Evolutionary conservation across 108 stramenopile species (phyloP).

Genomic region (Skeletonema menzelii): DNA sequence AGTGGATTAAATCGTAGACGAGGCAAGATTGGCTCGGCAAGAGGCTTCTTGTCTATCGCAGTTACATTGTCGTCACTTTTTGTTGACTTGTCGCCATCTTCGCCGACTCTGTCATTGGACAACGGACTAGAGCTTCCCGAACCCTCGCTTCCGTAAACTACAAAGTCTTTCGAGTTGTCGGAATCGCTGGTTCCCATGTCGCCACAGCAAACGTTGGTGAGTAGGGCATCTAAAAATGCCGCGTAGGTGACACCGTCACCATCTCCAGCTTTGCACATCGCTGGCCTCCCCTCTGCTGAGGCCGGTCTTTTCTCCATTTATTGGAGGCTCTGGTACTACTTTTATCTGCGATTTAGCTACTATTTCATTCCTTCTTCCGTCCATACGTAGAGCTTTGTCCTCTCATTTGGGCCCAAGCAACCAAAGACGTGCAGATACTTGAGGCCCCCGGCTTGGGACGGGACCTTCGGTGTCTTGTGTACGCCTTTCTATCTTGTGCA

Average conservation of each 20-base stretch:
- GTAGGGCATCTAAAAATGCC: slow-evolving; percentile 2
- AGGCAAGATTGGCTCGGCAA: slow-evolving; percentile 27
- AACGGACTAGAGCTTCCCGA: too few species aligned
- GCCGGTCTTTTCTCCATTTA: neutral
- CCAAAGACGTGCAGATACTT: too few species aligned
- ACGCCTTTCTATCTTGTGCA: too few species aligned
- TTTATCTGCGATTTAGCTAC: too few species aligned
- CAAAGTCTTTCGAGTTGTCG: neutral
- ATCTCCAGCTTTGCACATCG: neutral
- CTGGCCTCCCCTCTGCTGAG: neutral
- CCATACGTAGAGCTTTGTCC: too few species aligned
- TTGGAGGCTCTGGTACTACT: neutral
- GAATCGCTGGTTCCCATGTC: neutral
- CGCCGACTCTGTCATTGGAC: neutral
- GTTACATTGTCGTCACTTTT: neutral
- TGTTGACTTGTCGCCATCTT: neutral
- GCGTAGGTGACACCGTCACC: neutral
- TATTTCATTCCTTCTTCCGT: too few species aligned
- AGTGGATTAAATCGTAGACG: slow-evolving; percentile 39
- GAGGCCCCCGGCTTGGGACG: too few species aligned
- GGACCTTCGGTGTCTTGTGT: too few species aligned
- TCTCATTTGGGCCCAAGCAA: too few species aligned
- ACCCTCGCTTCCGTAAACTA: neutral
- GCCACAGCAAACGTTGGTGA: neutral
- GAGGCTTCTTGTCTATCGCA: neutral